Base-by-base conservation (phyloP, 176 grass and related monocot species). In the Oryza australiensis region DNA sequence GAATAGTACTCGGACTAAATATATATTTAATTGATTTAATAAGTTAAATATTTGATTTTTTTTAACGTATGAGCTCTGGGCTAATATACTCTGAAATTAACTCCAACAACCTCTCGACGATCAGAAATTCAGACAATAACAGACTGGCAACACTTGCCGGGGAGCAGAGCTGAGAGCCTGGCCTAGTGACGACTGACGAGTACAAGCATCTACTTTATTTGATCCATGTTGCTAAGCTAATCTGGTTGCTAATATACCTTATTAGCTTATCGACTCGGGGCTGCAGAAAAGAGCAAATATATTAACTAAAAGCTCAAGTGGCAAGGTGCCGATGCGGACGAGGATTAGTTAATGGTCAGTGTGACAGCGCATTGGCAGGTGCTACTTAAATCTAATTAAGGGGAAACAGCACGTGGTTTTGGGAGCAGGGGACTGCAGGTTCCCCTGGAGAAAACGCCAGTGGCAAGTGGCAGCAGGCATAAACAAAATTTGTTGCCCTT, bases 361-460 rank as follows among this genome's bases (percentile, higher is more conserved):
- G 57, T 73, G 74, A 60, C 86, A 85, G 82, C 41, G 53, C 82
- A 85, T 72, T 51, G 9, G 64, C 76, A 53, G 32, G 24, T 42
- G 18, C 15, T 65, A 3, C 22, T 23, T 57, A 60, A 78, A 26
- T 64, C 70, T 69, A 35, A 35, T 35, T 7, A 71, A 80, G 14
- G 23, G 22, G 24, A 89, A 89, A 80, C 42, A 42, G 77, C 87
- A 85, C 82, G 82, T 85, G 65, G 82, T 76, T 71, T 72, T 6
- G 45, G 82, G 87, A 80, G 77, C 29, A 14, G 77, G 12, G 59
- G n/a, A n/a, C n/a, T n/a, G 64, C 64, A 38, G 51, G 16, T 7
- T 43, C 40, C 62, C 63, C 12, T 22, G 29, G 53, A 9, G 51
- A 69, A 62, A 51, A 53, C 26, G 70, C 63, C 49, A 62, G 26